Conservation (phyloP, 345 rosid genomes). For the Abelmoschus esculentus region DNA sequence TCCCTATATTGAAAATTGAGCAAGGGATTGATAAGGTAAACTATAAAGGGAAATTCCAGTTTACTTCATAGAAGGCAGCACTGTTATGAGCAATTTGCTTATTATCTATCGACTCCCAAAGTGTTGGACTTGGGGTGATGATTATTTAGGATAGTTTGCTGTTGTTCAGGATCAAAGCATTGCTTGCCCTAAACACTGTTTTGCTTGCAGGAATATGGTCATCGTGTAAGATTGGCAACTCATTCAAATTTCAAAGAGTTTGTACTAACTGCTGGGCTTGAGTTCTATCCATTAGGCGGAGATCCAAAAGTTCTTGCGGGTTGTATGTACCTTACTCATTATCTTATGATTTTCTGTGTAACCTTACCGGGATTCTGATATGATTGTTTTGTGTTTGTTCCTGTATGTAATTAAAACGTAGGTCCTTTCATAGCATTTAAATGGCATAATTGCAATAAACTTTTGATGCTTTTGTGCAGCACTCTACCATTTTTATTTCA, state of each 20-base stretch:
- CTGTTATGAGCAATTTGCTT: background rate
- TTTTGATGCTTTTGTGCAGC: background rate
- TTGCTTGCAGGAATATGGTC: constrained; percentile 87
- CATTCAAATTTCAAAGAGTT: constrained; percentile 98
- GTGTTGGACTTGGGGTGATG: background rate
- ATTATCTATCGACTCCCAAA: background rate
- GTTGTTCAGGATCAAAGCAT: background rate
- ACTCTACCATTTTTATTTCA: background rate
- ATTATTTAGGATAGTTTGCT: background rate
- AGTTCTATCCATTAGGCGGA: constrained; percentile 92
- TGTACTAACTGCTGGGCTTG: constrained; percentile 95
- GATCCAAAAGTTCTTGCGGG: constrained; percentile 97
- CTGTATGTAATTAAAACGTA: background rate
- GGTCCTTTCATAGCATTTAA: constrained; percentile 2
- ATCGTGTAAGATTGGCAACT: constrained; percentile 98
- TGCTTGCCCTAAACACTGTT: background rate
- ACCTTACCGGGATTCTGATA: background rate
- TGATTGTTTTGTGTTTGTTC: constrained; percentile 5
- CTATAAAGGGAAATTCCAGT: background rate
- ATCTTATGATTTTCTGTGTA: constrained; percentile 5
- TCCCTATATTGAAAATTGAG: background rate
- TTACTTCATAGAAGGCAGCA: background rate
- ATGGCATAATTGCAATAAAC: background rate
- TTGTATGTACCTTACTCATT: constrained; percentile 54
- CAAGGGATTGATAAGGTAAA: background rate